Evolutionary conservation across 345 rosid species (phyloP).

Genomic region (Salix arbutifolia): DNA sequence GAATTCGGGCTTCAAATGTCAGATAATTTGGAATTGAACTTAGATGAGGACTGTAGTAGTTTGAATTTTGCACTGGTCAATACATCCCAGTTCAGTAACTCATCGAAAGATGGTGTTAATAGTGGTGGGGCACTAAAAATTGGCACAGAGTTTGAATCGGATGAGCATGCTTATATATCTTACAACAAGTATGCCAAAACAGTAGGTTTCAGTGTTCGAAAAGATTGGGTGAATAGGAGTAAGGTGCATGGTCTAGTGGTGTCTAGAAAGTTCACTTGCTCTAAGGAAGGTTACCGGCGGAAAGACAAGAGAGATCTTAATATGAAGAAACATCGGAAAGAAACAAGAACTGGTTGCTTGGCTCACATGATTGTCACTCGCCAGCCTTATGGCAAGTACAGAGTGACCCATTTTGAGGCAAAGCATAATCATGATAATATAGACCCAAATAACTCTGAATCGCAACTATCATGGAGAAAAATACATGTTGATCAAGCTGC

Average conservation of each 20-base stretch:
- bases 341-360: slow-evolving; percentile 39
- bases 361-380: slow-evolving; percentile 35
- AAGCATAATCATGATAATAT: slow-evolving; percentile 38
- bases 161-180: slow-evolving; percentile 26
- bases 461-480: slow-evolving; percentile 23
- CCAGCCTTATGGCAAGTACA: slow-evolving; percentile 36
- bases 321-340: slow-evolving; percentile 33
- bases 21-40: slow-evolving; percentile 31
- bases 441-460: background rate
- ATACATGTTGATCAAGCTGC: slow-evolving; percentile 14
- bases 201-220: slow-evolving; percentile 26
- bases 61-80: slow-evolving; percentile 9
- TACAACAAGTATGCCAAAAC: slow-evolving; percentile 25
- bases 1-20: slow-evolving; percentile 17
- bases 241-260: slow-evolving; percentile 31
- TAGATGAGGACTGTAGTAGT: slow-evolving; percentile 23
- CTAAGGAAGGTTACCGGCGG: slow-evolving; percentile 39
- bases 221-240: slow-evolving; percentile 31
- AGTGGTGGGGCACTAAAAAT: slow-evolving; percentile 14
- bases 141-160: slow-evolving; percentile 31
- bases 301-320: slow-evolving; percentile 26
- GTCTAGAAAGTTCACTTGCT: slow-evolving; percentile 39
- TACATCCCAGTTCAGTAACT: slow-evolving; percentile 10
- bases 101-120: slow-evolving; percentile 11
- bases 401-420: slow-evolving; percentile 34